Base-by-base conservation (phyloP, 2,329 filamentous ascomycete genomes). In the Stachybotrys chlorohalonatus region DNA sequence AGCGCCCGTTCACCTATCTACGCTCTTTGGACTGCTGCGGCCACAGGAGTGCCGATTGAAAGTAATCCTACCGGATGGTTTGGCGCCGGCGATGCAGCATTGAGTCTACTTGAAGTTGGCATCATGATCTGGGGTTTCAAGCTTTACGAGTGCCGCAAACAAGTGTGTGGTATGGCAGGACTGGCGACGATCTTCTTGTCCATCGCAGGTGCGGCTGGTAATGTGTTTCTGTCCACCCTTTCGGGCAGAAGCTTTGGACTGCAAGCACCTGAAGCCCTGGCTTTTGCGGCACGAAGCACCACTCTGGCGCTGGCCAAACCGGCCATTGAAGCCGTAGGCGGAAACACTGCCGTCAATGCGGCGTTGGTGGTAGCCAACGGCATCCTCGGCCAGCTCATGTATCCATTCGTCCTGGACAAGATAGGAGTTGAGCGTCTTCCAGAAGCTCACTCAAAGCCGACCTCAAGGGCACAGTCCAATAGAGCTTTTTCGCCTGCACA, bases 101-200 rank as follows among this genome's bases (percentile, higher is more conserved):
- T 74, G 1, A 74, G 76, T 0, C 62, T 80, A 3, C 74, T 81
- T 3, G 75, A 80, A 60, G 72, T 74, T 4, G 78, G 77, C 11
- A 77, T 81, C 30, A 69, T 80, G 3, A 68, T 73, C 4, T 81
- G 78, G 78, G 78, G 78, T 0, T 73, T 81, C 58, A 81, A 80
- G 63, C 68, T 81, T 4, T 78, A 74, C 59, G 76, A 79, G 57
- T 78, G 75, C 63, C 75, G 76, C 5, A 57, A 59, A 2, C 75
- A 76, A 52, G 67, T 81, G 1, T 68, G 75, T 49, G 78, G 74
- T 24, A 59, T 68, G 1, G 70, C 70, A 0, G 77, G 78, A 0
- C 45, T 74, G 5, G 63, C 72, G 2, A 71, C 73, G 0, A 58
- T 75, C 5, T 7, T 70, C 4, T 64, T 75, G 3, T 72, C 73